Evolutionary conservation across 768 basidiomycete species (phyloP).

Genomic region (Sporobolomyces phaffii): DNA sequence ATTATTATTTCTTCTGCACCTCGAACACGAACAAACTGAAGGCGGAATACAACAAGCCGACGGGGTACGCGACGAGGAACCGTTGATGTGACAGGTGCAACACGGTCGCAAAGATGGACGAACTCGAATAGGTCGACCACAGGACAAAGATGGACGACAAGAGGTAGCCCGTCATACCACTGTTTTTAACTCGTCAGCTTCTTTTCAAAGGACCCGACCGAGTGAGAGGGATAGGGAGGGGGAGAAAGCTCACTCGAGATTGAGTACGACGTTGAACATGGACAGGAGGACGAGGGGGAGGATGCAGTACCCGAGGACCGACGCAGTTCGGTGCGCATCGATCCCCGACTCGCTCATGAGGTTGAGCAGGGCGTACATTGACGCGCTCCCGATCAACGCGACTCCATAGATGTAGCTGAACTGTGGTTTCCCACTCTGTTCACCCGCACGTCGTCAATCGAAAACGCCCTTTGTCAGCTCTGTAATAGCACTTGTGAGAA

Average conservation of each 20-base stretch:
- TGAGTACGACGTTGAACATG: conserved; percentile 74
- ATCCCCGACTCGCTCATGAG: conserved; percentile 93
- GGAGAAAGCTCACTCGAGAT: conserved; percentile 67
- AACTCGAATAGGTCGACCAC: conserved; percentile 91
- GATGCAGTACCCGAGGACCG: conserved; percentile 92
- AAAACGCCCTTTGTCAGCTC: background rate
- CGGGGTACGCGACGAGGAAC: conserved; percentile 90
- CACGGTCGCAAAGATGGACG: conserved; percentile 89
- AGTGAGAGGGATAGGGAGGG: background rate
- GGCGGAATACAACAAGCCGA: conserved; percentile 60
- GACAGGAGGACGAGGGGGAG: conserved; percentile 94
- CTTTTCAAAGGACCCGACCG: background rate
- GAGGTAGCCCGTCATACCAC: conserved; percentile 77
- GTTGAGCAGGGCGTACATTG: conserved; percentile 90
- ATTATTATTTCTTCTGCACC: conserved; percentile 16
- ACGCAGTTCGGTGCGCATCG: conserved; percentile 83
- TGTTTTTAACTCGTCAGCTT: conserved; percentile 45
- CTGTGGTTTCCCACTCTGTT: conserved; percentile 92
- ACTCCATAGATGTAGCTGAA: conserved; percentile 99
- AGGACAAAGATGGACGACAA: conserved; percentile 73
- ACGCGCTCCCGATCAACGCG: conserved; percentile 83
- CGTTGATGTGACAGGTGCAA: conserved; percentile 93
- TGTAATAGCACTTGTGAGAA: background rate
- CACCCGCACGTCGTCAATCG: background rate
- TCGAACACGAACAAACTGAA: conserved; percentile 32